Base-by-base conservation (phyloP, 108 stramenopile species). In the Cyclotella atomus region DNA sequence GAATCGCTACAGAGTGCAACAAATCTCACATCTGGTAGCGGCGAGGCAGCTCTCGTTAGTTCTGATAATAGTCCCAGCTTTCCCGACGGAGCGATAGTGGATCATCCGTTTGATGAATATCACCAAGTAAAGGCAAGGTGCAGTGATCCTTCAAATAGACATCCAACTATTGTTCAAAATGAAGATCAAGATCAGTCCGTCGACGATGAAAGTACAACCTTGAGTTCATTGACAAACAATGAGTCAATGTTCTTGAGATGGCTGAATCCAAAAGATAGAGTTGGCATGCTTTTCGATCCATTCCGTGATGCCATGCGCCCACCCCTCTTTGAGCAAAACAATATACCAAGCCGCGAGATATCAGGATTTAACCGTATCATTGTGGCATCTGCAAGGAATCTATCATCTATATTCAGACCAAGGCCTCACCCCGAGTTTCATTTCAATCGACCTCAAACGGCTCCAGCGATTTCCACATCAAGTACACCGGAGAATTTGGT, bases 201-300 rank as follows among this genome's bases (percentile, higher is more conserved):
- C 19, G 14, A 32, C 15, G 57, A 59, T 59, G 8, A 30, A 59
- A 35, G 29, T 2, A 10, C 57, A 17, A 19, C 57, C 29, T 3
- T 59, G 1, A 59, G 57, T 32, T 59, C 57, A 33, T 33, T 59
- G 32, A 59, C 57, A 16, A 2, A 59, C 33, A 35, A 35, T 19
- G 57, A 59, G 8, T 3, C 25, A 1, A 25, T 59, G 5, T 25
- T 10, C 16, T 19, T 35, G 32, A 59, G 32, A 17, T 32, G 19
- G 29, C 17, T 59, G 15, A 59, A 4, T 17, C 32, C 57, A 59
- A 35, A 8, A 59, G 57, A 35, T 59, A 1, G 32, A 28, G 6
- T 59, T 17, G 33, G 32, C 10, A 10, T 59, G 29, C 3, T 35
- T 2, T 59, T 59, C 19, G 57, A 59, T 59, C 57, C 57, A 17